Evolutionary conservation across 306 rosid species (phyloP), one percentile per base, ranked within the genome.

Genomic region (Glycyrrhiza uralensis): DNA sequence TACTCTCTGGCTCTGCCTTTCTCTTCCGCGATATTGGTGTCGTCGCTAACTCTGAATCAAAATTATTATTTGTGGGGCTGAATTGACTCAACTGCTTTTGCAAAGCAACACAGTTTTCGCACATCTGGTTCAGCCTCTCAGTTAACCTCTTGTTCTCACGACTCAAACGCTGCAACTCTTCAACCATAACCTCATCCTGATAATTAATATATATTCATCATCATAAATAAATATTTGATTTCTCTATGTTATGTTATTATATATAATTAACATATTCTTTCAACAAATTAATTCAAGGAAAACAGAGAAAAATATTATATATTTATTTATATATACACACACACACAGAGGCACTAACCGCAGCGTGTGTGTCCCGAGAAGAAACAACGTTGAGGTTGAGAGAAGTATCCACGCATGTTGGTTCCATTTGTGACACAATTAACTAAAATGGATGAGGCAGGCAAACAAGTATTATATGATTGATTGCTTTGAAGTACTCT

Each of bases 131-230:
- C 66, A 94, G 23, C 73, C 4, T 80, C 70, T 86, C 79, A 0
- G 76, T 76, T 17, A 94, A 83, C 71, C 57, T 87, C 87, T 78
- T 84, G 19, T 91, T 94, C 83, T 94, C 98, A 4, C 71, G 3
- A 28, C 38, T 85, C 6, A 87, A 7, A 44, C 91, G 88, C 36
- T 71, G 66, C 66, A 94, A 72, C 77, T 91, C 88, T 61, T 85
- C 82, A 5, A 66, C 79, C 70, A 89, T 45, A 12, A 11, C 17
- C 12, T 69, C 67, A 0, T 26, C 76, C 82, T 80, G 77, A 5
- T 51, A 5, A 45, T 17, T 17, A 4, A 1, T n/a, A n/a, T n/a
- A n/a, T n/a, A n/a, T n/a, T n/a, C n/a, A n/a, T n/a, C n/a, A n/a
- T n/a, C n/a, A n/a, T n/a, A n/a, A n/a, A n/a, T n/a, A n/a, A n/a